Evolutionary conservation across 2,329 filamentous ascomycete genomes (phyloP).

Genomic region (Fusarium sp.): DNA sequence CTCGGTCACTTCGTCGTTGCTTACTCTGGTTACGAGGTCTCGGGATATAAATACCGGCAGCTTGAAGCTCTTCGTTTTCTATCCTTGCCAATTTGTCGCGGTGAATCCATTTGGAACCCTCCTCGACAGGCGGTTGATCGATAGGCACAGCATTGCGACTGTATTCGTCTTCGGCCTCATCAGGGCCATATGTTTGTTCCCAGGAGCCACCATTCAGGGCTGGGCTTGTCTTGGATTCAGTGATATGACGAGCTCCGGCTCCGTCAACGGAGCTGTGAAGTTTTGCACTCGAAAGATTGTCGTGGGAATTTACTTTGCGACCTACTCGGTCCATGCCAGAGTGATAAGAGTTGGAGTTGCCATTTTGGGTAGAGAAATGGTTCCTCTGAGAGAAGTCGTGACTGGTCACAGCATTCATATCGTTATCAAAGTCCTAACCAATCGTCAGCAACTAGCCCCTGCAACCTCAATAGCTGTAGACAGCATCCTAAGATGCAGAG

Average conservation of each 20-base stretch:
- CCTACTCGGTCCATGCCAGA: slow-evolving; percentile 45
- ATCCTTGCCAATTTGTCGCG: slow-evolving; percentile 85
- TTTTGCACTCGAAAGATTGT: slow-evolving; percentile 46
- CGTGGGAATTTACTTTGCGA: slow-evolving; percentile 53
- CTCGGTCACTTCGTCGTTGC: slow-evolving; percentile 51
- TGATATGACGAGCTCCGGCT: slow-evolving; percentile 35
- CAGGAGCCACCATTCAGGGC: slow-evolving; percentile 38
- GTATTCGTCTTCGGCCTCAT: slow-evolving; percentile 42
- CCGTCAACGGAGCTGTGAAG: slow-evolving; percentile 43
- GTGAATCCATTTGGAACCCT: slow-evolving; percentile 85
- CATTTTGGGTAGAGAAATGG: slow-evolving; percentile 40
- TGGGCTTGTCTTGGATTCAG: slow-evolving; percentile 43
- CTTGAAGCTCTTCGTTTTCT: slow-evolving; percentile 82
- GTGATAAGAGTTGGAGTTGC: slow-evolving; percentile 42
- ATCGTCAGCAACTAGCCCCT: slow-evolving; percentile 26
- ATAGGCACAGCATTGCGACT: slow-evolving; percentile 44
- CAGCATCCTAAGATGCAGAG: neutral
- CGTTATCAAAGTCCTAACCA: slow-evolving; percentile 37
- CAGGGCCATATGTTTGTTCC: slow-evolving; percentile 25
- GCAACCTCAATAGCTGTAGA: neutral
- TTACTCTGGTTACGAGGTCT: slow-evolving; percentile 65
- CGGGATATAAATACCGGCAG: slow-evolving; percentile 75
- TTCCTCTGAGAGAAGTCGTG: slow-evolving; percentile 37
- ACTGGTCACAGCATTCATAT: slow-evolving; percentile 26
- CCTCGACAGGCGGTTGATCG: slow-evolving; percentile 54